A percentile compares a stretch with the other conserved stretches of the same genome.
Evolutionary conservation across 805 yeast species (phyloP).

Genomic region (Metschnikowia continentalis): DNA sequence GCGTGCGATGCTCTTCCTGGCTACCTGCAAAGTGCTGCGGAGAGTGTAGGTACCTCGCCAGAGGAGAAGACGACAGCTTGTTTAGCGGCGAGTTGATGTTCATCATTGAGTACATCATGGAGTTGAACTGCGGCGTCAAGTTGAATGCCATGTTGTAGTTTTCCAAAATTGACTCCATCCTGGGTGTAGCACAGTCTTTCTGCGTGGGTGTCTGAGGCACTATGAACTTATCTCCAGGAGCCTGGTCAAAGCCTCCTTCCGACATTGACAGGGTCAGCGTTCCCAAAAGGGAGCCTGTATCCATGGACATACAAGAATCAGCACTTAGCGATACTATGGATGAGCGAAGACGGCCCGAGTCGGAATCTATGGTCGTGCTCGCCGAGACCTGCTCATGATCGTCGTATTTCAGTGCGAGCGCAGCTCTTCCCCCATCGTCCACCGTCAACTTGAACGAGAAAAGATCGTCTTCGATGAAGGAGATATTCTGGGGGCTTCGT

Average conservation of each 20-base stretch:
- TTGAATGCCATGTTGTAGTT: conserved; percentile 21
- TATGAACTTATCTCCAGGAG: conserved; percentile 1
- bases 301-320: conserved; percentile 1
- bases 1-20: neutral
- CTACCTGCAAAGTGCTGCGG: neutral
- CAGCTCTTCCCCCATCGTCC: conserved; percentile 41
- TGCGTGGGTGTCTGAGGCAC: conserved; percentile 35
- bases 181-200: conserved; percentile 23
- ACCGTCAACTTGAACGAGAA: conserved; percentile 35
- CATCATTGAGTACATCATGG: conserved; percentile 38
- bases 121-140: conserved; percentile 39
- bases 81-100: conserved; percentile 32
- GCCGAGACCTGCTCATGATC: neutral
- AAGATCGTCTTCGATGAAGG: conserved; percentile 6
- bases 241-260: neutral
- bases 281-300: neutral
- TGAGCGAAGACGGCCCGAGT: neutral
- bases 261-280: neutral
- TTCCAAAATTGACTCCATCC: conserved; percentile 2
- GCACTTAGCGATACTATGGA: neutral
- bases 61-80: conserved; percentile 30
- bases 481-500: neutral
- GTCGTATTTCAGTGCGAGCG: conserved; percentile 19
- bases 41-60: neutral
- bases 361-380: neutral